Conservation (phyloP, 495 filamentous ascomycete genomes). For the Amorphotheca resinae region DNA sequence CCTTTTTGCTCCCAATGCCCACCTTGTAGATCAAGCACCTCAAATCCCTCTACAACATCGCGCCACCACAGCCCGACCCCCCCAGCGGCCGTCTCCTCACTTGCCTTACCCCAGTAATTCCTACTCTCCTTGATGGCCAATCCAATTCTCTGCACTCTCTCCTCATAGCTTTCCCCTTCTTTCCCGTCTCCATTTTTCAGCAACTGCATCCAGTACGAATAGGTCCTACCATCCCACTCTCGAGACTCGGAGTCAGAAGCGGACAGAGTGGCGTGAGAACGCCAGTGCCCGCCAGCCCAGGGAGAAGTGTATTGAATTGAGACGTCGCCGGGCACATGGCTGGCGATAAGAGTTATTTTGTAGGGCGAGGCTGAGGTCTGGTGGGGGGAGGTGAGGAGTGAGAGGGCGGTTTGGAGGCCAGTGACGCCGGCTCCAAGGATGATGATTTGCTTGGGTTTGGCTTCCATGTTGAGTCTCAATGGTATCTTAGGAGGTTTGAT, state of each 20-base stretch:
- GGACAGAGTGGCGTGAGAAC: conserved; percentile 2
- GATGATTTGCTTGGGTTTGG: conserved; percentile 12
- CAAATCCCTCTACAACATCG: conserved; percentile 6
- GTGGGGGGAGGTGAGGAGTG: conserved; percentile 22
- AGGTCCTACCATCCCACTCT: conserved; percentile 36
- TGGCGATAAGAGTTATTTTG: conserved; percentile 28
- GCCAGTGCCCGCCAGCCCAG: conserved; percentile 12
- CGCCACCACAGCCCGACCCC: conserved; percentile 16
- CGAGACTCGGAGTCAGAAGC: conserved; percentile 1
- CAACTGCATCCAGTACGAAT: conserved; percentile 31
- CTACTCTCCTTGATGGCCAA: conserved; percentile 4
- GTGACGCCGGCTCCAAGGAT: conserved; percentile 29
- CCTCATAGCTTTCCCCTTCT: background rate
- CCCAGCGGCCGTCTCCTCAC: conserved; percentile 4
- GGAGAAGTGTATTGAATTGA: conserved; percentile 11
- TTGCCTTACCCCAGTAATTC: conserved; percentile 8
- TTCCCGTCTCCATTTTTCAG: background rate
- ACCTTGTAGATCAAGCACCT: conserved; percentile 5
- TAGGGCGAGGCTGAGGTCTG: conserved; percentile 5
- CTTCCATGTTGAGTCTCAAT: too few species aligned
- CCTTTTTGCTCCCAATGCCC: background rate
- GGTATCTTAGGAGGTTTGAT: too few species aligned
- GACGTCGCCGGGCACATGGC: conserved; percentile 23
- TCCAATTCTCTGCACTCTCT: conserved; percentile 3
- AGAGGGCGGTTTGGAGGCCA: conserved; percentile 30